These are phyloP conservation scores for Immersiella caudata DNA, from an alignment of 495 filamentous ascomycete genomes.

Conservation along the genomic window DNA sequence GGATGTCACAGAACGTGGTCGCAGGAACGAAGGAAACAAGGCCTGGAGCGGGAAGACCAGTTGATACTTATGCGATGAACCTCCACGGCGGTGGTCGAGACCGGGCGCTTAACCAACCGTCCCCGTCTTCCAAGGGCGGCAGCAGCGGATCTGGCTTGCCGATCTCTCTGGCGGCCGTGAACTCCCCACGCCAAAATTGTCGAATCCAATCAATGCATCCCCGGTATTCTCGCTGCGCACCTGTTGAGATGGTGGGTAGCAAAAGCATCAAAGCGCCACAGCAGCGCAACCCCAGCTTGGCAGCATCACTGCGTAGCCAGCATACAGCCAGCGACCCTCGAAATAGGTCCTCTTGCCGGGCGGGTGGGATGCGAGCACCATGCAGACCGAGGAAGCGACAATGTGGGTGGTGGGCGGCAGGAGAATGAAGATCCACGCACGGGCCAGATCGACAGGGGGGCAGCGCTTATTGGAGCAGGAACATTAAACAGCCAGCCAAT, in stretches of 20 bases:
- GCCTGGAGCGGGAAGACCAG: slow-evolving; percentile 2
- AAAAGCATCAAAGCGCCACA: background rate
- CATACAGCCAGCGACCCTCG: background rate
- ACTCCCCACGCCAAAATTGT: slow-evolving; percentile 16
- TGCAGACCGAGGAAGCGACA: background rate
- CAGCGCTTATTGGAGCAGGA: slow-evolving; percentile 1
- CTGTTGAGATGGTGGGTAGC: background rate
- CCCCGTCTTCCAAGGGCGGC: slow-evolving; percentile 8
- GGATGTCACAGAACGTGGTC: background rate
- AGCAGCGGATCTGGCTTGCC: slow-evolving; percentile 13
- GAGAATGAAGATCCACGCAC: slow-evolving; percentile 12
- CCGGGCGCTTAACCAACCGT: slow-evolving; percentile 5
- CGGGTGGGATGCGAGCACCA: background rate
- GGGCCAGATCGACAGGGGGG: slow-evolving; percentile 11
- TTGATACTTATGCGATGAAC: slow-evolving; percentile 11
- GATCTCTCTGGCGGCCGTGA: slow-evolving; percentile 5
- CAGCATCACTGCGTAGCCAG: background rate
- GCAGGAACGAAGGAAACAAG: background rate
- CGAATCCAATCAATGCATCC: slow-evolving; percentile 12
- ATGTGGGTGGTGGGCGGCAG: slow-evolving; percentile 9
- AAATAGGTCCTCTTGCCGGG: background rate
- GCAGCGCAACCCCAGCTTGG: slow-evolving; percentile 4
- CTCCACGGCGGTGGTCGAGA: background rate
- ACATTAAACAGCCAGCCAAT: background rate
- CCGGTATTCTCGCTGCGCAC: slow-evolving; percentile 3